These are phyloP conservation scores for Paratinospora sagittata DNA, from an alignment of 164 flowering plant genomes.

Conservation along the genomic window DNA sequence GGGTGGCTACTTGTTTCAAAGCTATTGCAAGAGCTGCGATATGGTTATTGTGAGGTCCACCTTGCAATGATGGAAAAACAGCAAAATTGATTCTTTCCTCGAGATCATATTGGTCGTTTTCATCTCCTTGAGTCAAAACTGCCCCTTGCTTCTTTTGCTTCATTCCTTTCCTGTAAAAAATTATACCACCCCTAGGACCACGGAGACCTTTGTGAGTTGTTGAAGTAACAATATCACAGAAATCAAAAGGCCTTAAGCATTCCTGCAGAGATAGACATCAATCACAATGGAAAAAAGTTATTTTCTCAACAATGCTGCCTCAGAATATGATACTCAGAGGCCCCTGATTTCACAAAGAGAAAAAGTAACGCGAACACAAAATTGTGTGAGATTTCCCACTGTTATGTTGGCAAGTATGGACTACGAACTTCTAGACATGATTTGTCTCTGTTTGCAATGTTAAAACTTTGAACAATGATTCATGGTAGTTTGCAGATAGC, in stretches of 20 bases:
- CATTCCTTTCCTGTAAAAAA: conserved; percentile 65
- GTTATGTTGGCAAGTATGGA: too few relatives aligned
- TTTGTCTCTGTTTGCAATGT: too few relatives aligned
- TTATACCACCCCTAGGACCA: conserved; percentile 93
- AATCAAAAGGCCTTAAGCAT: conserved; percentile 74
- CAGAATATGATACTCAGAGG: not conserved
- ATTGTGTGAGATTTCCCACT: too few relatives aligned
- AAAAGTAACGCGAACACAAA: too few relatives aligned
- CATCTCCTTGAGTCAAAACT: conserved; percentile 41
- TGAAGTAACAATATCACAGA: conserved; percentile 92
- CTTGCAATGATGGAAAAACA: conserved; percentile 83
- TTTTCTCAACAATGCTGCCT: not conserved
- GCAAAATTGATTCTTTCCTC: conserved; percentile 90
- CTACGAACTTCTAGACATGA: too few relatives aligned
- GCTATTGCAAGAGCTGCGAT: conserved; percentile 94
- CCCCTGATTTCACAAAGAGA: too few relatives aligned
- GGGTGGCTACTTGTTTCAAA: conserved; percentile 78
- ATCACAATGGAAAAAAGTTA: not conserved
- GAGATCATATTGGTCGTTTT: conserved; percentile 53
- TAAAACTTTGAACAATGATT: not conserved
- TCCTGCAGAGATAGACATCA: conserved; percentile 42
- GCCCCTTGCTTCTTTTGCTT: conserved; percentile 46
- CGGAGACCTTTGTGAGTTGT: conserved; percentile 92
- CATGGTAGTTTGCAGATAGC: not conserved
- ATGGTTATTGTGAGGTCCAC: conserved; percentile 95